Conservation (phyloP, 768 basidiomycete genomes). For the Crassisporium funariophilum region DNA sequence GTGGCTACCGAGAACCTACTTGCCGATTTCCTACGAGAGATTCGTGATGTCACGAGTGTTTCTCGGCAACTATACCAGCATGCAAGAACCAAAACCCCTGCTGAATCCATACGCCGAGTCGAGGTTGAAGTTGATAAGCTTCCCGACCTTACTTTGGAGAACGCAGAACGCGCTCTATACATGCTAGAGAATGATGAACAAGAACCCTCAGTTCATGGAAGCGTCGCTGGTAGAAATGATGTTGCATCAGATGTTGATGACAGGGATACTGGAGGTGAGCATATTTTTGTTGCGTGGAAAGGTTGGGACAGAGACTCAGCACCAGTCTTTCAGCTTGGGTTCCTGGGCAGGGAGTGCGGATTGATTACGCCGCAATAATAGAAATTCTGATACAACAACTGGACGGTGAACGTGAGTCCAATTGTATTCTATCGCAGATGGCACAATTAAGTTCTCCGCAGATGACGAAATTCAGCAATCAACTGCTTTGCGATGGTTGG, state of each 20-base stretch:
- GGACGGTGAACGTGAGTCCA: constrained; percentile 72
- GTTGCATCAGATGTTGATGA: constrained; percentile 49
- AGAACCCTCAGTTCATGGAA: constrained; percentile 34
- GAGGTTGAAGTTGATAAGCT: constrained; percentile 52
- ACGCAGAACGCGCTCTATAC: constrained; percentile 59
- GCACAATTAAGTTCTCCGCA: constrained; percentile 27
- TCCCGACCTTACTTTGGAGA: constrained; percentile 60
- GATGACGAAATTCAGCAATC: constrained; percentile 96
- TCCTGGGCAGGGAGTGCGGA: constrained; percentile 90
- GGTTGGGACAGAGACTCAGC: constrained; percentile 14
- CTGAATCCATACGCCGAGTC: constrained; percentile 43
- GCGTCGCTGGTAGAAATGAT: constrained; percentile 42
- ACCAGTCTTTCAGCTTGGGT: constrained; percentile 67
- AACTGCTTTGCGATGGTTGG: constrained; percentile 91
- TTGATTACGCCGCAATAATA: constrained; percentile 90
- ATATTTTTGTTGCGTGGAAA: not conserved
- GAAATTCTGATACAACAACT: constrained; percentile 91
- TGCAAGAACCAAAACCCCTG: constrained; percentile 42
- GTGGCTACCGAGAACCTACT: constrained; percentile 89
- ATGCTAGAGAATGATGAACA: constrained; percentile 53
- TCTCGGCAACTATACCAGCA: constrained; percentile 65
- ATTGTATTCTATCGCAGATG: not conserved
- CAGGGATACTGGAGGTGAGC: constrained; percentile 66
- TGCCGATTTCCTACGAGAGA: constrained; percentile 88
- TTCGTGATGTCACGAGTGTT: constrained; percentile 80